Base-by-base conservation (phyloP, 2,329 filamentous ascomycete genomes). In the Trichoderma sp. region DNA sequence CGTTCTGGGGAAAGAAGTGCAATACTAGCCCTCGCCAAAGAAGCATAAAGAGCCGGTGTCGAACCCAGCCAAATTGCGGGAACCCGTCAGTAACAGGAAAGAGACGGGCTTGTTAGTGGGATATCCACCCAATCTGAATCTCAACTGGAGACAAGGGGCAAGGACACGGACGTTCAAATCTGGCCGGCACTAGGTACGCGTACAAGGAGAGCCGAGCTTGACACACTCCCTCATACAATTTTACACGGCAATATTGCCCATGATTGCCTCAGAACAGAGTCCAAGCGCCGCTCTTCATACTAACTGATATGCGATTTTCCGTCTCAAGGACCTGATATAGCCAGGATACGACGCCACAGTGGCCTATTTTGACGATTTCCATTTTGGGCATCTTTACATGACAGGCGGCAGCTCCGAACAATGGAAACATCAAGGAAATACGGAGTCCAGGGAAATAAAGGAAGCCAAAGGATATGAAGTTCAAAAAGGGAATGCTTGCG, bases 91-190 rank as follows among this genome's bases (percentile, higher is more conserved):
- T 60, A n/a, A 38, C 45, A 21, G 65, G 41, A 35, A 45, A 68
- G 50, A 62, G 14, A 12, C 18, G 38, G 35, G 62, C 7, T 27
- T 63, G 38, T 60, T 12, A 63, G 59, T 31, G 18, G 38, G 38
- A 64, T 18, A 24, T 18, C 66, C 66, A 59, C 66, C n/a, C 53
- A 56, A 56, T 59, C 50, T 59, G 50, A 59, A 35, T 50, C 59
- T 63, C 68, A n/a, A 50, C 33, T 63, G 14, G 68, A 63, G 59
- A 72, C 68, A 63, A 41, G 68, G 68, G 68, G 18, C 14, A n/a
- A 41, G 45, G 53, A 29, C 68, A 63, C 27, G 38, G 67, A 35
- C 41, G 31, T 31, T 14, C 31, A 35, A 24, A 33, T 45, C 12
- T 53, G 45, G 45, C 45, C 45, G 45, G 59, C 35, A 35, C 56